A percentile compares a stretch with the other conserved stretches of the same genome.
phyloP scores from a whole-genome alignment of 2,329 filamentous ascomycete genomes.

The Colletotrichum sansevieriae region DNA sequence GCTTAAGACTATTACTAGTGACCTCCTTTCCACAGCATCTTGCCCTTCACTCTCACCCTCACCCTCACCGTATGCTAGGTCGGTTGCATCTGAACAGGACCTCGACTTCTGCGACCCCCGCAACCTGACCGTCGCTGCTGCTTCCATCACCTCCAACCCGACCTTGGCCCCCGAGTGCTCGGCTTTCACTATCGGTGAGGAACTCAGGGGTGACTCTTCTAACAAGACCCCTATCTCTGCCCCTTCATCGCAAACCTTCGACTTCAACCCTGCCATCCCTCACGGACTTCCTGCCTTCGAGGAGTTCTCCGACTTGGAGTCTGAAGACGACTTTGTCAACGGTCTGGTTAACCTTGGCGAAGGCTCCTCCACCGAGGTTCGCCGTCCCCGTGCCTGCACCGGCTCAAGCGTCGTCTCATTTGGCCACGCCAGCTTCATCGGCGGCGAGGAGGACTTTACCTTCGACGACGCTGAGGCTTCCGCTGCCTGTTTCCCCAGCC shows the following conservation, averaged over 20 bases:
- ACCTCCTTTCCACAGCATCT: slow-evolving; percentile 80
- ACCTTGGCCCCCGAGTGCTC: slow-evolving; percentile 73
- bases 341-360: slow-evolving; percentile 44
- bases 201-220: slow-evolving; percentile 66
- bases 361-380: slow-evolving; percentile 67
- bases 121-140: slow-evolving; percentile 79
- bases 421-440: slow-evolving; percentile 81
- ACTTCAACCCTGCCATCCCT: slow-evolving; percentile 63
- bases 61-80: slow-evolving; percentile 81
- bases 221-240: slow-evolving; percentile 61
- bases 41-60: slow-evolving; percentile 91
- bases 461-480: slow-evolving; percentile 77
- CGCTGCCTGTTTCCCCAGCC: slow-evolving; percentile 73
- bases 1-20: slow-evolving; percentile 73
- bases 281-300: slow-evolving; percentile 81
- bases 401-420: slow-evolving; percentile 76
- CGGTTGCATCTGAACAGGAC: slow-evolving; percentile 77
- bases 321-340: slow-evolving; percentile 51
- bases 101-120: slow-evolving; percentile 93
- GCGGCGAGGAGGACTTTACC: slow-evolving; percentile 79
- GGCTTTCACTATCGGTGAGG: slow-evolving; percentile 73
- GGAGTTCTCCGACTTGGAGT: slow-evolving; percentile 89
- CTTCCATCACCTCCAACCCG: slow-evolving; percentile 60
- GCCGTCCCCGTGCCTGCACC: slow-evolving; percentile 77
- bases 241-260: slow-evolving; percentile 60